These are phyloP conservation scores for Pseudomicrostroma phylloplanum DNA, from an alignment of 1,284 basidiomycete genomes.

Conservation along the genomic window DNA sequence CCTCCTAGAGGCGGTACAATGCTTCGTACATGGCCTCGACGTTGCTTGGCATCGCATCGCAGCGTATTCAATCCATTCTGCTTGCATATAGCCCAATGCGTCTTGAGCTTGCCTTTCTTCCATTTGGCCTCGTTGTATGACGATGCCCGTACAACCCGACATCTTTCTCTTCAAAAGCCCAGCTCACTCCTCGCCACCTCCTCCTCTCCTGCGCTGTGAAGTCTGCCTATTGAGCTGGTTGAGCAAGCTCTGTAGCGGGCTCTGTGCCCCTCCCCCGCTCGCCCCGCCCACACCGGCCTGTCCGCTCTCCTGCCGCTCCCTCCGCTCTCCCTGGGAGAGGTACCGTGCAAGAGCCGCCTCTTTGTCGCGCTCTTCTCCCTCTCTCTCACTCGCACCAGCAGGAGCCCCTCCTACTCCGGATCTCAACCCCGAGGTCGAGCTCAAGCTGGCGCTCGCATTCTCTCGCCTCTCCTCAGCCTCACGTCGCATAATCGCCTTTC, in stretches of 20 bases:
- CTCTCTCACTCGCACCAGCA: neutral
- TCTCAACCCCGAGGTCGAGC: too few species aligned
- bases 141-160: too few species aligned
- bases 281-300: neutral
- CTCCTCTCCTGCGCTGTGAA: neutral
- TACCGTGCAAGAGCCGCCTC: neutral
- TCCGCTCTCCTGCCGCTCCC: conserved; percentile 1
- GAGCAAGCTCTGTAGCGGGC: conserved; percentile 1
- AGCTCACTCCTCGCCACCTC: too few species aligned
- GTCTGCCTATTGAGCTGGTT: conserved; percentile 5
- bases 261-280: neutral
- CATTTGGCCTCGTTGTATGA: too few species aligned
- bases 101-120: too few species aligned
- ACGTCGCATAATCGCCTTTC: neutral
- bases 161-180: too few species aligned
- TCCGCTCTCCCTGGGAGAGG: neutral
- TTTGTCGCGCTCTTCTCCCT: neutral
- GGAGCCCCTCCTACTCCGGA: neutral
- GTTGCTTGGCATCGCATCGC: too few species aligned
- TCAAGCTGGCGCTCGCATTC: neutral
- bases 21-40: too few species aligned
- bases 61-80: too few species aligned
- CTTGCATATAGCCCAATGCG: too few species aligned
- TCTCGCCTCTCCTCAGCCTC: neutral
- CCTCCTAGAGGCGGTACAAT: too few species aligned